Evolutionary conservation across 2,329 filamentous ascomycete genomes (phyloP).

Genomic region (Aspergillus floridensis): DNA sequence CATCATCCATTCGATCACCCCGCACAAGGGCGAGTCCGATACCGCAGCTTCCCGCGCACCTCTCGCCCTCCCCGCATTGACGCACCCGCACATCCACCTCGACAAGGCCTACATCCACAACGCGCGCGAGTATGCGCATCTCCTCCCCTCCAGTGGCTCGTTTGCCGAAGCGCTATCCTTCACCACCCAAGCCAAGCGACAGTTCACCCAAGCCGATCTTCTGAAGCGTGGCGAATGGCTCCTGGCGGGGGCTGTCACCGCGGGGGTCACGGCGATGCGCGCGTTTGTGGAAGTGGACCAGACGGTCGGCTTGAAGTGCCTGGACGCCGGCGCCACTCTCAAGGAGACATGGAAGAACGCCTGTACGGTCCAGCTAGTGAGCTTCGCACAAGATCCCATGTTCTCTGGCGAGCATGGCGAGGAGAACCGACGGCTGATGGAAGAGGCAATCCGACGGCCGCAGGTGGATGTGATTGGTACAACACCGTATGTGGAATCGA

Average conservation of each 20-base stretch:
- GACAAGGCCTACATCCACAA: conserved; percentile 52
- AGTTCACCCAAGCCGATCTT: conserved; percentile 63
- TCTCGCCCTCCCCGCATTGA: conserved; percentile 55
- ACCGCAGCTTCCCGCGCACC: conserved; percentile 24
- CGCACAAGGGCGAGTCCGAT: background rate
- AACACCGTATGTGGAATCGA: conserved; percentile 67
- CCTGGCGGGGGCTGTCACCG: conserved; percentile 61
- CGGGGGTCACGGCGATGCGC: conserved; percentile 67
- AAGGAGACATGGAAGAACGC: conserved; percentile 53
- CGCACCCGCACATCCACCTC: conserved; percentile 71
- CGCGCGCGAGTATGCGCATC: conserved; percentile 51
- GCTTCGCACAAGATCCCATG: conserved; percentile 68
- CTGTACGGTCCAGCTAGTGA: conserved; percentile 65
- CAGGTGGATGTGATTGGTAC: conserved; percentile 62
- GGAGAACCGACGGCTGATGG: conserved; percentile 53
- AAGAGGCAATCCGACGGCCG: conserved; percentile 41
- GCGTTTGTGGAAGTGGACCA: conserved; percentile 71
- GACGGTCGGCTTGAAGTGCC: conserved; percentile 57
- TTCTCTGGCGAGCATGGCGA: conserved; percentile 56
- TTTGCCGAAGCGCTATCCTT: conserved; percentile 64
- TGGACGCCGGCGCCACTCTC: conserved; percentile 57
- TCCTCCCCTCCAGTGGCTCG: conserved; percentile 58
- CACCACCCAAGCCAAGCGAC: conserved; percentile 59
- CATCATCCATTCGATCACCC: conserved; percentile 29
- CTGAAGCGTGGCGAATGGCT: conserved; percentile 63